Percentiles rank a stretch among this genome's conserved stretches.
These are phyloP conservation scores for Colletotrichum spaethianum DNA, from an alignment of 2,329 filamentous ascomycete species.

Conservation along the genomic window DNA sequence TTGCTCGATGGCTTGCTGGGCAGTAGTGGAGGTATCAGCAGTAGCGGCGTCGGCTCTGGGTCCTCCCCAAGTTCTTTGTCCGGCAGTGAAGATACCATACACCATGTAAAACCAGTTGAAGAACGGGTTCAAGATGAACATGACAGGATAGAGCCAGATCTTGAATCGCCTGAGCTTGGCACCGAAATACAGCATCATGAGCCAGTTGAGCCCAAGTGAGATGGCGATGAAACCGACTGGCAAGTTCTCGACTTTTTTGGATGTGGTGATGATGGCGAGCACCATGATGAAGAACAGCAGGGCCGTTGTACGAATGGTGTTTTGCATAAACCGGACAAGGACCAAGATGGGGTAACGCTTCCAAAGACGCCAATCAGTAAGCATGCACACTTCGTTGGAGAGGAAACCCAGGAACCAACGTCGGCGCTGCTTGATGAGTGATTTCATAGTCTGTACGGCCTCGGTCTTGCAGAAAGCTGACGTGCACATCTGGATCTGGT, in stretches of 20 bases:
- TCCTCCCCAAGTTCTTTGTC: slow-evolving; percentile 95
- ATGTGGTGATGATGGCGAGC: slow-evolving; percentile 87
- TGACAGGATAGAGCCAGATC: slow-evolving; percentile 93
- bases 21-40: slow-evolving; percentile 82
- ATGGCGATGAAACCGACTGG: slow-evolving; percentile 95
- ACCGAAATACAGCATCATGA: slow-evolving; percentile 97
- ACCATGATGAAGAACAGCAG: slow-evolving; percentile 95
- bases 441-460: slow-evolving; percentile 89
- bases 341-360: slow-evolving; percentile 89
- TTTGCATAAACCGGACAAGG: slow-evolving; percentile 91
- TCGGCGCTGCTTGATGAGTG: slow-evolving; percentile 92
- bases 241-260: slow-evolving; percentile 81
- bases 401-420: slow-evolving; percentile 98
- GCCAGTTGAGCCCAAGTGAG: slow-evolving; percentile 92
- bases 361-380: slow-evolving; percentile 95
- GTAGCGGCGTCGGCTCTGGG: slow-evolving; percentile 90
- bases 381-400: slow-evolving; percentile 98
- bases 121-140: slow-evolving; percentile 96
- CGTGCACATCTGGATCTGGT: slow-evolving; percentile 98
- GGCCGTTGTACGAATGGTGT: slow-evolving; percentile 95
- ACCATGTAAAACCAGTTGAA: slow-evolving; percentile 99
- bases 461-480: slow-evolving; percentile 99
- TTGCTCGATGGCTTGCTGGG: slow-evolving; percentile 86
- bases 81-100: slow-evolving; percentile 94
- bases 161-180: slow-evolving; percentile 90